A percentile compares a stretch with the other conserved stretches of the same genome.
phyloP scores from a whole-genome alignment of 164 flowering plant genomes.

The Euptelea pleiosperma region DNA sequence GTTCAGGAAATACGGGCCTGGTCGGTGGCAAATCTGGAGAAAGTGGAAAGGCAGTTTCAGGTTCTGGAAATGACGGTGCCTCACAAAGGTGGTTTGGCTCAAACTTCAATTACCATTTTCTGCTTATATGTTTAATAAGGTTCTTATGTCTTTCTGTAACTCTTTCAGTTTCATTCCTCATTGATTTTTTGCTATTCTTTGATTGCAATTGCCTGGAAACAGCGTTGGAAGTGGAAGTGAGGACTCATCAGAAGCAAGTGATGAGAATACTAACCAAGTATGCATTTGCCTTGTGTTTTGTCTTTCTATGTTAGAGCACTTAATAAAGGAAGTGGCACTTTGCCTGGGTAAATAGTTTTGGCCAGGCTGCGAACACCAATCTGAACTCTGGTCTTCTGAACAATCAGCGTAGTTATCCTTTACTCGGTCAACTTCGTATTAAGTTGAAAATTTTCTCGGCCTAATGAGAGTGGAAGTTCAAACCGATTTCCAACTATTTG shows the following conservation, averaged over 20 bases:
- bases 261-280: slow-evolving; percentile 64
- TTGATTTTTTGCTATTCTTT: slow-evolving; percentile 2
- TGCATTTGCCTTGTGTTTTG: neutral
- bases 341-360: neutral
- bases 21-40: slow-evolving; percentile 54
- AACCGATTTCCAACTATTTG: neutral
- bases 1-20: slow-evolving; percentile 36
- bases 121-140: neutral
- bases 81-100: slow-evolving; percentile 60
- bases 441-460: neutral
- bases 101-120: neutral
- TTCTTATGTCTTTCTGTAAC: neutral
- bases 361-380: neutral
- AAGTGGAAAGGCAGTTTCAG: slow-evolving; percentile 63
- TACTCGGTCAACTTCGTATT: neutral
- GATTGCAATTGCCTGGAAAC: slow-evolving; percentile 14
- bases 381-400: neutral
- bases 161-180: neutral
- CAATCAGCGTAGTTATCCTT: neutral
- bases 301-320: neutral
- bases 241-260: slow-evolving; percentile 69
- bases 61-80: slow-evolving; percentile 84
- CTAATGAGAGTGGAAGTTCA: neutral
- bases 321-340: neutral
- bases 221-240: slow-evolving; percentile 87